Evolutionary conservation across 495 filamentous ascomycete genomes (phyloP).

Genomic region (Tetracladium marchalianum): DNA sequence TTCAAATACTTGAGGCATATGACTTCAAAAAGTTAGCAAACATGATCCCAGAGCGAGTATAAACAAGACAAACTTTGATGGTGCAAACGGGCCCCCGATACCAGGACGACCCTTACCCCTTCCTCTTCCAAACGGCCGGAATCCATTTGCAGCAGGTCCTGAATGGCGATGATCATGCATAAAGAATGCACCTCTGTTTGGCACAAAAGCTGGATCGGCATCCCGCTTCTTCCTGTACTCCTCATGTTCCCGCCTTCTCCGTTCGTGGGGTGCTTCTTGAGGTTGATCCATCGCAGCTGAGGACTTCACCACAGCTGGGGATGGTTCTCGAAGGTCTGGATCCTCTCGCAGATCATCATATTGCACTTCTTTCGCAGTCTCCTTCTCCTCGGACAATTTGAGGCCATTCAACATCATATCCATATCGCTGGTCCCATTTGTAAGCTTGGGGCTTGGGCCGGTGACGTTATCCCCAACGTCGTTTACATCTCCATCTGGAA

Average conservation of each 20-base stretch:
- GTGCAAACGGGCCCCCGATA: conserved; percentile 44
- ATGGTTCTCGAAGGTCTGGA: conserved; percentile 21
- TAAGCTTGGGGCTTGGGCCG: conserved; percentile 12
- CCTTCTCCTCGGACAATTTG: conserved; percentile 48
- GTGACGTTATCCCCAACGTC: conserved; percentile 7
- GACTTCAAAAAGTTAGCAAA: conserved; percentile 10
- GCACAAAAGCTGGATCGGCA: conserved; percentile 87
- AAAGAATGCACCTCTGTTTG: conserved; percentile 92
- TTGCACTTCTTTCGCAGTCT: conserved; percentile 8
- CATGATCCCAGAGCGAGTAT: background rate
- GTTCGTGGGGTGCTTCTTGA: conserved; percentile 48
- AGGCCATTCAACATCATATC: conserved; percentile 84
- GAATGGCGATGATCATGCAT: conserved; percentile 86
- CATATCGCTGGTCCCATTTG: conserved; percentile 53
- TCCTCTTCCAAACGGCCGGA: conserved; percentile 58
- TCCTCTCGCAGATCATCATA: conserved; percentile 22
- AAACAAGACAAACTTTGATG: conserved; percentile 41
- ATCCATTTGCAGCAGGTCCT: conserved; percentile 65
- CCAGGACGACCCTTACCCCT: conserved; percentile 43
- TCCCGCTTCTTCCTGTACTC: conserved; percentile 81
- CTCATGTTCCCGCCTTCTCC: conserved; percentile 76
- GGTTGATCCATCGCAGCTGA: conserved; percentile 25
- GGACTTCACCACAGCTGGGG: conserved; percentile 14
- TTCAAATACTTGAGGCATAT: conserved; percentile 34
- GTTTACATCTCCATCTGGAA: conserved; percentile 6